Evolutionary conservation across 2,329 filamentous ascomycete species (phyloP), one percentile per base, ranked within the genome.

Genomic region (Orbilia brochopaga): DNA sequence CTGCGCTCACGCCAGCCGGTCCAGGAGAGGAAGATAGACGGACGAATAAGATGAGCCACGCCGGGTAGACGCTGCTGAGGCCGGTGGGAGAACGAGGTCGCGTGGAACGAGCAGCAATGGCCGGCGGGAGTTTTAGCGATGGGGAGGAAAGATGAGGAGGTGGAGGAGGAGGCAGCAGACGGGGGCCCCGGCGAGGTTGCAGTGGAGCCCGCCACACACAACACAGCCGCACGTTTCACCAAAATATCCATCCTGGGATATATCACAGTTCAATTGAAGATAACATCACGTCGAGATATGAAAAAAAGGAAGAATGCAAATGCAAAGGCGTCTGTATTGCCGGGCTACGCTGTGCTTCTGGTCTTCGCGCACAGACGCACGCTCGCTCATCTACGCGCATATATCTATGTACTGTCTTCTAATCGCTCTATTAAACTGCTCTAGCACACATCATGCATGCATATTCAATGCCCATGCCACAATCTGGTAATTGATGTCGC

Each of bases 81-180:
- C 30, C 57, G 57, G 51, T 17, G 46, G 21, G 11, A 40, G 27
- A 40, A 44, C 21, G 23, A 23, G 42, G 44, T n/a, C 24, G 15
- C 46, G 27, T 42, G 27, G 57, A 27, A 13, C 35, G 19, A 50
- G 57, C n/a, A 24, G 53, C 55, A 62, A 64, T 64, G 58, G 32
- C 24, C 24, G 44, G 37, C 50, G 48, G 51, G 59, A 61, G 53
- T 54, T n/a, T 62, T 62, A 59, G 66, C 48, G 51, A 53, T 35
- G 57, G 51, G 30, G 56, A 59, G 56, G 51, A 35, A 23, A 10
- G 50, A 19, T 30, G 66, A 59, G 58, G 66, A 63, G 66, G 40
- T 46, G 57, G 59, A 48, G 44, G 44, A 21, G 44, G 19, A 32
- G 27, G 27, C n/a, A 32, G 27, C 4, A 32, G 27, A 32, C 4